Base-by-base conservation (phyloP, 2,329 filamentous ascomycete species). In the Akanthomyces lecanii region DNA sequence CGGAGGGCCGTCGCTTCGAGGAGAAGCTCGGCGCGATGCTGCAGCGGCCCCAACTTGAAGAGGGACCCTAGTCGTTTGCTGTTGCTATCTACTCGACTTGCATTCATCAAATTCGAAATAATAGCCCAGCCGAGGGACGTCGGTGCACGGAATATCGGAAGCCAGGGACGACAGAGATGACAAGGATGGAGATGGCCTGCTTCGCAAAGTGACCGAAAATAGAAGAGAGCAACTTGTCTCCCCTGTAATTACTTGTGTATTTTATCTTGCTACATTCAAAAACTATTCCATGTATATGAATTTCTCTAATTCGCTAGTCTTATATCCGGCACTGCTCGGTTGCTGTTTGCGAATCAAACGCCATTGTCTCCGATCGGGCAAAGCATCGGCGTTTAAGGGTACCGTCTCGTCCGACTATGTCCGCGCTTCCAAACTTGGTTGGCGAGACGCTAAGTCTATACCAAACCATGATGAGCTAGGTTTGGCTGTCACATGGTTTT, bases 351-450 rank as follows among this genome's bases (percentile, higher is more conserved):
- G n/a, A 42, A n/a, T 38, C 12, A 40, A 33, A 25, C 14, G 53
- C 40, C 23, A 33, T 23, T 12, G 36, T 14, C 28, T 16, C 4
- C 30, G 10, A 25, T 10, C 36, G 21, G n/a, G 33, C 30, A 7
- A n/a, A 8, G 11, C 44, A 50, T 53, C 57, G 57, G 57, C 21
- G 47, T 44, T 61, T 33, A 5, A 36, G 10, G 7, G 42, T 5
- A n/a, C 48, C 57, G 57, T 18, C 47, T 36, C 23, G 48, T 44
- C 47, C 57, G 57, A 52, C n/a, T 45, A 50, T 40, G 45, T 51
- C 45, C 56, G 56, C n/a, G 18, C 56, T 25, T 40, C 33, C 16
- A 12, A 28, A 16, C 10, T 21, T 23, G 25, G 30, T 12, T 21
- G 18, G 30, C 11, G 25, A 53, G 12, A 28, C 1, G n/a, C 21